These are phyloP conservation scores for Mollisia scopiformis DNA, from an alignment of 2,329 filamentous ascomycete species.

Conservation along the genomic window DNA sequence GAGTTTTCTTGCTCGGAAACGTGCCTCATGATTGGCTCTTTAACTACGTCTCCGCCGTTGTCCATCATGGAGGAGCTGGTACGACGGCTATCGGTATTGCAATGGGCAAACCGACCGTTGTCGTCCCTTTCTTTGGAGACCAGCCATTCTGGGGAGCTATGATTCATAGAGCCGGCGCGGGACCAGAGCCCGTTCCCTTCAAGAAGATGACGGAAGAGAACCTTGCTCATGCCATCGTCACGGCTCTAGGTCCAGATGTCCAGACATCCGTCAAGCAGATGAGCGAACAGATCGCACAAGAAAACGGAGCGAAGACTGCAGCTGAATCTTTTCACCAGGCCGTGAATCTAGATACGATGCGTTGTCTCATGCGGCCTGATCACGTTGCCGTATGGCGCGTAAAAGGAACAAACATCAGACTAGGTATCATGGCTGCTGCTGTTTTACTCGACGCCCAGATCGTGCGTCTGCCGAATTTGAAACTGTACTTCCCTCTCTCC, in stretches of 20 bases:
- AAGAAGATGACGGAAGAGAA: constrained; percentile 66
- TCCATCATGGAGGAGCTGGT: constrained; percentile 76
- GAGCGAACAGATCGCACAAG: constrained; percentile 59
- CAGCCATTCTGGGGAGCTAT: constrained; percentile 78
- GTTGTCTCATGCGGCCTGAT: constrained; percentile 57
- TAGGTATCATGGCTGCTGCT: constrained; percentile 66
- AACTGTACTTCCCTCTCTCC: constrained; percentile 21
- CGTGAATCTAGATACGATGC: constrained; percentile 61
- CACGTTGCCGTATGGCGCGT: constrained; percentile 52
- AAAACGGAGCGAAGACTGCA: constrained; percentile 68
- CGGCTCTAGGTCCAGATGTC: constrained; percentile 65
- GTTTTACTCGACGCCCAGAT: constrained; percentile 58
- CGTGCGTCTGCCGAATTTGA: constrained; percentile 19
- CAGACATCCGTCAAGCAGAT: constrained; percentile 59
- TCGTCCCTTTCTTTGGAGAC: constrained; percentile 77
- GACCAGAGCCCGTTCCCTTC: constrained; percentile 69
- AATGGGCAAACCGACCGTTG: constrained; percentile 70
- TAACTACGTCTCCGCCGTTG: constrained; percentile 63
- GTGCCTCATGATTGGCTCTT: constrained; percentile 80
- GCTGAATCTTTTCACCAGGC: constrained; percentile 53
- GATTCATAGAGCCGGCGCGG: constrained; percentile 65
- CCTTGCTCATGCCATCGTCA: constrained; percentile 68
- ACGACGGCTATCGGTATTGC: constrained; percentile 76
- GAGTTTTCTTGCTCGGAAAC: constrained; percentile 73
- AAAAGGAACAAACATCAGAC: constrained; percentile 53